Conservation (phyloP, 2,329 filamentous ascomycete species). For the Ilyonectria mors-panacis region DNA sequence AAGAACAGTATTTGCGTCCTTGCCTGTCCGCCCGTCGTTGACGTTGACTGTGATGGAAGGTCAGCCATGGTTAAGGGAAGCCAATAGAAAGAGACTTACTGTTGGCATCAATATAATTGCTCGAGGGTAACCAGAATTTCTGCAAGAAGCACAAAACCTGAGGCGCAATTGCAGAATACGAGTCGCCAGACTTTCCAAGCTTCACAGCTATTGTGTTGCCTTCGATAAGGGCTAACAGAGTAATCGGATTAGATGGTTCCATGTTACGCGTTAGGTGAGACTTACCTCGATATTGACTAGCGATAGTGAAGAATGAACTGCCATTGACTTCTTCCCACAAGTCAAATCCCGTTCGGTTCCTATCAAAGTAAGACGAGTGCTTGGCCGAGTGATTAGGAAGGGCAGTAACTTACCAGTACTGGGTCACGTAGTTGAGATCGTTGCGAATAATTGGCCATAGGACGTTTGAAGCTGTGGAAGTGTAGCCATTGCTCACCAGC, state of each 20-base stretch:
- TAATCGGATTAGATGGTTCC: not conserved
- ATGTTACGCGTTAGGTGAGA: conserved; percentile 9
- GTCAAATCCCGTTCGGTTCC: conserved; percentile 77
- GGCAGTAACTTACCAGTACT: conserved; percentile 71
- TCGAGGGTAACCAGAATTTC: conserved; percentile 76
- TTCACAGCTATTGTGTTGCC: conserved; percentile 76
- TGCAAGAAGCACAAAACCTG: conserved; percentile 82
- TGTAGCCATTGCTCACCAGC: conserved; percentile 77
- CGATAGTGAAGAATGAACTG: conserved; percentile 84
- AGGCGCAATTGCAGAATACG: conserved; percentile 76
- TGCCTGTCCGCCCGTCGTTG: conserved; percentile 74
- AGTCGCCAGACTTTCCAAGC: conserved; percentile 72
- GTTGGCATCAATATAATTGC: conserved; percentile 78
- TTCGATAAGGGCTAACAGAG: conserved; percentile 68
- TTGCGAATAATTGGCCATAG: conserved; percentile 84
- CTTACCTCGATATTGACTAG: conserved; percentile 76
- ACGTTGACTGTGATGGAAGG: conserved; percentile 61
- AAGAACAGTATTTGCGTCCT: conserved; percentile 80
- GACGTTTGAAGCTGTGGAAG: conserved; percentile 66
- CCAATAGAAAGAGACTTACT: conserved; percentile 55
- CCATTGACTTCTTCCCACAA: conserved; percentile 88
- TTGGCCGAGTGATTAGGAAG: not conserved
- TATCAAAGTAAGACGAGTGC: conserved; percentile 36
- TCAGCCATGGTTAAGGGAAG: not conserved
- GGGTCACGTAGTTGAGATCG: conserved; percentile 81